Base-by-base conservation (phyloP, 2,329 filamentous ascomycete species). In the Sporothrix pseudoabietina region DNA sequence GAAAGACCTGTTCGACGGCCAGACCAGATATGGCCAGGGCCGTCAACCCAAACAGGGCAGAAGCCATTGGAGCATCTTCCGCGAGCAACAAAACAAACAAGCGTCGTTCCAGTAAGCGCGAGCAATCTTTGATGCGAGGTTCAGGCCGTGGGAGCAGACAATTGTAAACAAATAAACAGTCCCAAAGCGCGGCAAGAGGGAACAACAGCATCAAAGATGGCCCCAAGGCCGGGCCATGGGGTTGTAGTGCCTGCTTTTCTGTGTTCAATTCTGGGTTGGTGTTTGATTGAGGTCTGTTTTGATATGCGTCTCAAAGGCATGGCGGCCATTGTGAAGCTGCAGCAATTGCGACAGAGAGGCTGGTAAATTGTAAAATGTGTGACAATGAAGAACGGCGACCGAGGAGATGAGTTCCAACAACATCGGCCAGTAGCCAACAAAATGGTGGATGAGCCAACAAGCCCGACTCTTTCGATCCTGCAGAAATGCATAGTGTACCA, bases 71-170 rank as follows among this genome's bases (percentile, higher is more conserved):
- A 69, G 49, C 49, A n/a, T 39, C 30, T 55, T 55, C 49, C 47
- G 44, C 49, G 5, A 10, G 19, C 19, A 69, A 5, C 19, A 69
- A 69, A 69, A 69, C 66, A 69, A 69, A 68, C 65, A 68, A 52
- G 44, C 26, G 22, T 52, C 44, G 65, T 68, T 52, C 44, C 65
- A 68, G 44, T 26, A 68, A 35, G 65, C 65, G 65, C 44, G 65
- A 4, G 16, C 6, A n/a, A n/a, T 7, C 30, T 19, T 16, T 9
- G 10, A 4, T 5, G 35, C 19, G n/a, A n/a, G 19, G 9, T 3
- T 14, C 44, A 55, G 19, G 52, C 26, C 19, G 19, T 9, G 19
- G 16, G 12, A 19, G 1, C 1, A 14, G n/a, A 9, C 8, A 10
- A 26, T 12, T 2, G 68, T 57, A 70, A 70, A 57, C 52, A 70